These are phyloP conservation scores for Gypsophila paniculata DNA, from an alignment of 179 eudicot genomes.

Conservation along the genomic window DNA sequence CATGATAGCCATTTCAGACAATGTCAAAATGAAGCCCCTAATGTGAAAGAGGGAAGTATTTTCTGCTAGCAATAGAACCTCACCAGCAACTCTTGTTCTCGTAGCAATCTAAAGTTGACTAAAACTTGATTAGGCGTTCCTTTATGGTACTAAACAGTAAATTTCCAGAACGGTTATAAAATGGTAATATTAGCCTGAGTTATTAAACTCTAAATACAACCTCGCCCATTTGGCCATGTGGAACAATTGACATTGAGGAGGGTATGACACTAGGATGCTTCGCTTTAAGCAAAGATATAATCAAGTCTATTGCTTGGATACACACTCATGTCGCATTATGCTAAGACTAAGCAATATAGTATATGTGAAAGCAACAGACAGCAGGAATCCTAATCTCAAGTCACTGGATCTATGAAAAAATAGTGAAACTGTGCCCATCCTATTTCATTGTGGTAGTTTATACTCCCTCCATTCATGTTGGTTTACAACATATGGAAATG, in stretches of 20 bases:
- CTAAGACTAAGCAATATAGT: background rate
- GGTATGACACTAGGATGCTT: too few relatives aligned
- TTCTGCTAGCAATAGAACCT: background rate
- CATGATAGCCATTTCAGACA: background rate
- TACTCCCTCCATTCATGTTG: too few relatives aligned
- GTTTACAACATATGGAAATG: too few relatives aligned
- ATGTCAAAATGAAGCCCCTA: background rate
- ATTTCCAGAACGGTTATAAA: background rate
- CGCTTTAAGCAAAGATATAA: too few relatives aligned
- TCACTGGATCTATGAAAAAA: background rate
- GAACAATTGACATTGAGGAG: too few relatives aligned
- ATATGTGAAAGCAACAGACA: background rate
- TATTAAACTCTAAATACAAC: background rate
- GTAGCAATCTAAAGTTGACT: background rate
- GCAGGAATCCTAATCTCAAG: background rate
- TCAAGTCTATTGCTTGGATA: background rate
- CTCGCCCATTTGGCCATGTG: too few relatives aligned
- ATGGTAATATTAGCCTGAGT: background rate
- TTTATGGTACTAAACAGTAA: background rate
- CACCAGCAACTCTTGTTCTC: background rate
- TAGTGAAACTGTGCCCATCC: background rate
- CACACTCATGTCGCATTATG: background rate
- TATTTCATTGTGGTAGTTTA: background rate
- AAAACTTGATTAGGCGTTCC: background rate
- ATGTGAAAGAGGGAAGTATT: background rate